Percentiles rank a stretch among this genome's conserved stretches.
Evolutionary conservation across 2,329 filamentous ascomycete genomes (phyloP).

Genomic region (Pseudogymnoascus sp.): DNA sequence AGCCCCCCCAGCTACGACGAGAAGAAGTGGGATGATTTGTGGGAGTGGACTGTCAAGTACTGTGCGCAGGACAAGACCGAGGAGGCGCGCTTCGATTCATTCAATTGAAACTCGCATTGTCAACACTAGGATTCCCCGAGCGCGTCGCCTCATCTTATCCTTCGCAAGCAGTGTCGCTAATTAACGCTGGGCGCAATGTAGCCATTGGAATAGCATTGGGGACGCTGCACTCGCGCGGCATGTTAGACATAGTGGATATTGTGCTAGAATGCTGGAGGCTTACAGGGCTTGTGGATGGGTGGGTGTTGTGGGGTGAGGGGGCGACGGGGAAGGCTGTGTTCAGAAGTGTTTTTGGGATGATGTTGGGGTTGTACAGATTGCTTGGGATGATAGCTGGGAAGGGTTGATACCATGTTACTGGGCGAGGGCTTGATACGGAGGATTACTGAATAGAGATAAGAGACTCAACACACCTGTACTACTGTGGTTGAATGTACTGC

Average conservation of each 20-base stretch:
- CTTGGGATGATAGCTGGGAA: not conserved
- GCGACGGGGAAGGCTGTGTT: not conserved
- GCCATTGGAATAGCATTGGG: not conserved
- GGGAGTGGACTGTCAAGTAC: slow-evolving; percentile 38
- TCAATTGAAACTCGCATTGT: not conserved
- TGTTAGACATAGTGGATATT: not conserved
- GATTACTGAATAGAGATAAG: no score
- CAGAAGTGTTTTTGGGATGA: not conserved
- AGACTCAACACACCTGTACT: no score
- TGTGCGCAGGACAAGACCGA: slow-evolving; percentile 26
- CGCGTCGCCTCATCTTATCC: not conserved
- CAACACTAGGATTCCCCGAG: not conserved
- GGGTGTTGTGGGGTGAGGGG: not conserved
- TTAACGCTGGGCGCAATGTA: not conserved
- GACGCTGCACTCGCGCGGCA: not conserved
- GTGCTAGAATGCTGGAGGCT: not conserved
- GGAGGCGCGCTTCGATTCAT: slow-evolving; percentile 19
- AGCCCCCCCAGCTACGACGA: slow-evolving; percentile 37
- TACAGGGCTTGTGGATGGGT: not conserved
- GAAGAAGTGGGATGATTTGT: slow-evolving; percentile 41
- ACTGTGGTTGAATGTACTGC: no score
- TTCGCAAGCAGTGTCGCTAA: not conserved
- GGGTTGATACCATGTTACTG: no score
- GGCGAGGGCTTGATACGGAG: no score
- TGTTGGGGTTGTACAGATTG: not conserved